Percentiles rank a stretch among this genome's conserved stretches.
These are phyloP conservation scores for Osmozyma mogii DNA, from an alignment of 805 yeast genomes.

Conservation along the genomic window DNA sequence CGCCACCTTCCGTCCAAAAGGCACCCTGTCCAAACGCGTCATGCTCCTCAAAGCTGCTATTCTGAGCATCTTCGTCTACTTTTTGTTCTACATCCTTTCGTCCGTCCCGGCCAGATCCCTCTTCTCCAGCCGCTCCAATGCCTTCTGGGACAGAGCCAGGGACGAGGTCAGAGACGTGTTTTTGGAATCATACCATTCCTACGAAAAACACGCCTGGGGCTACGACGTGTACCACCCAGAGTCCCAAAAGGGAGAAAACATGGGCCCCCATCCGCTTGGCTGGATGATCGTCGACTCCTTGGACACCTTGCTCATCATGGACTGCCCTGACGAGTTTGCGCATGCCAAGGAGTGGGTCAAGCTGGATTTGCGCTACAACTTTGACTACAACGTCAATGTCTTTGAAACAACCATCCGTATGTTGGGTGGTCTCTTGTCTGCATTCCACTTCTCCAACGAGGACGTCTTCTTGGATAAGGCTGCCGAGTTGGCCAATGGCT, in stretches of 20 bases:
- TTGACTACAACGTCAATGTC: constrained; percentile 69
- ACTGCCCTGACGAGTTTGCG: constrained; percentile 49
- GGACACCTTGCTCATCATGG: constrained; percentile 79
- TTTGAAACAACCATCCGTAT: constrained; percentile 94
- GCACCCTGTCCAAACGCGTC: constrained; percentile 4
- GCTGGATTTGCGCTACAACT: constrained; percentile 58
- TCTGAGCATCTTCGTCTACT: constrained; percentile 8
- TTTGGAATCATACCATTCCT: constrained; percentile 69
- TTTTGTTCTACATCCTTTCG: constrained; percentile 5
- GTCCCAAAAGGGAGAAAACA: constrained; percentile 53
- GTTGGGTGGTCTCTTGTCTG: constrained; percentile 89
- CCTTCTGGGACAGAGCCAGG: constrained; percentile 42
- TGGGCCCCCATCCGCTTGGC: constrained; percentile 79
- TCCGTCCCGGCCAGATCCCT: constrained; percentile 1
- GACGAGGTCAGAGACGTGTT: constrained; percentile 60
- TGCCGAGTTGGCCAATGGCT: constrained; percentile 64
- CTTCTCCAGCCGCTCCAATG: not conserved
- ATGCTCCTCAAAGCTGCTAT: constrained; percentile 11
- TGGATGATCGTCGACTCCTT: constrained; percentile 89
- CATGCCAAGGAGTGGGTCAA: constrained; percentile 71
- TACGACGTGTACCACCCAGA: constrained; percentile 69
- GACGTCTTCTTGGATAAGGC: constrained; percentile 73
- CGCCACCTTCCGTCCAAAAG: constrained; percentile 4
- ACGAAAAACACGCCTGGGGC: constrained; percentile 76
- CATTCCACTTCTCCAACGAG: constrained; percentile 62